Evolutionary conservation across 2,329 filamentous ascomycete genomes (phyloP).

Genomic region (Colletotrichum tamarilloi): DNA sequence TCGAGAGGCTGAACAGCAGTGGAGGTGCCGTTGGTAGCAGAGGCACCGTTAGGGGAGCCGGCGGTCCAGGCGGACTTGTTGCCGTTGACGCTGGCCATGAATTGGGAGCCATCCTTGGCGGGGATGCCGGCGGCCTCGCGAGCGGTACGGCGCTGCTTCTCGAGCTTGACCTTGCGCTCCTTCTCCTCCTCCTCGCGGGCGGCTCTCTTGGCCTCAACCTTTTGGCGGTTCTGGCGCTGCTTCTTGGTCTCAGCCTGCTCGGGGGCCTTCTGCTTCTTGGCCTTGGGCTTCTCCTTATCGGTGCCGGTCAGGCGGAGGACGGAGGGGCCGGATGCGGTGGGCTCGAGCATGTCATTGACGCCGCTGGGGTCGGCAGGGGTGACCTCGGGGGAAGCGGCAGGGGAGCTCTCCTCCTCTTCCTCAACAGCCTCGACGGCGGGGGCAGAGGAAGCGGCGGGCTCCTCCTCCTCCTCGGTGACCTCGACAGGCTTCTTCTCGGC

Average conservation of each 20-base stretch:
- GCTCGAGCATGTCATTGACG: conserved; percentile 93
- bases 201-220: conserved; percentile 83
- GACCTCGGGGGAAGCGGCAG: conserved; percentile 73
- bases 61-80: conserved; percentile 57
- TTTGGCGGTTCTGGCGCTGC: conserved; percentile 91
- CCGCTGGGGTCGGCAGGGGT: conserved; percentile 70
- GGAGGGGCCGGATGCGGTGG: conserved; percentile 73
- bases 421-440: conserved; percentile 79
- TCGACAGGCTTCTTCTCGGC: conserved; percentile 60
- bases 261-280: conserved; percentile 70
- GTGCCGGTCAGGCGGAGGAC: conserved; percentile 82
- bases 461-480: conserved; percentile 74
- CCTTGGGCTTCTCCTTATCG: conserved; percentile 71
- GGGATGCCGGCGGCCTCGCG: conserved; percentile 85
- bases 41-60: conserved; percentile 46
- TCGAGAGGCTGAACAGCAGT: conserved; percentile 63
- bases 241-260: conserved; percentile 89
- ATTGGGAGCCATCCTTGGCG: conserved; percentile 81
- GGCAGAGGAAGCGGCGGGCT: conserved; percentile 56
- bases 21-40: conserved; percentile 46
- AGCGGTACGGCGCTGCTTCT: conserved; percentile 85
- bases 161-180: conserved; percentile 78
- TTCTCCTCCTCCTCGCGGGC: conserved; percentile 82
- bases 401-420: conserved; percentile 84
- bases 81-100: conserved; percentile 57